A percentile compares a stretch with the other conserved stretches of the same genome.
phyloP scores from a whole-genome alignment of 2,329 filamentous ascomycete species.

The Nemania sp. region DNA sequence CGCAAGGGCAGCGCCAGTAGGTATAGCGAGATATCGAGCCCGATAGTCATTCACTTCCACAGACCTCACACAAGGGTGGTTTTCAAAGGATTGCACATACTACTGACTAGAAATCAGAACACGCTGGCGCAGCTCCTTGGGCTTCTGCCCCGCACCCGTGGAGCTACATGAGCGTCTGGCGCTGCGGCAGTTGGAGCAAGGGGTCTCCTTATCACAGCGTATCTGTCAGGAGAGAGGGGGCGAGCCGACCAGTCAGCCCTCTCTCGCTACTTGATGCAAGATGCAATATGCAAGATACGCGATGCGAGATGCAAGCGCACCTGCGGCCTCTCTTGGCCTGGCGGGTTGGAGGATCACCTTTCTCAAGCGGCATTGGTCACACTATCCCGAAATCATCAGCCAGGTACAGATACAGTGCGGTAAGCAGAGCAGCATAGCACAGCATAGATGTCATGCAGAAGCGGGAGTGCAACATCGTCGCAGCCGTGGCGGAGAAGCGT shows the following conservation, averaged over 20 bases:
- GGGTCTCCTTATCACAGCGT: slow-evolving; percentile 61
- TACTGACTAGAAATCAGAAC: slow-evolving; percentile 66
- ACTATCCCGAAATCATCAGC: slow-evolving; percentile 47
- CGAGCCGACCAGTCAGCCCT: slow-evolving; percentile 1
- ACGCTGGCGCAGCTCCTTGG: slow-evolving; percentile 58
- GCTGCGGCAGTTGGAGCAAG: slow-evolving; percentile 62
- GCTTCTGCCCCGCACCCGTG: slow-evolving; percentile 57
- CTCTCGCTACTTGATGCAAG: not conserved
- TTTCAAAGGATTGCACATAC: slow-evolving; percentile 45
- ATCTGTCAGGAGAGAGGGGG: slow-evolving; percentile 48
- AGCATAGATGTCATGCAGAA: too few species aligned
- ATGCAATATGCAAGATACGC: too few species aligned
- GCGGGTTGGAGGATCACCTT: slow-evolving; percentile 37
- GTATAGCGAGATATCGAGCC: not conserved
- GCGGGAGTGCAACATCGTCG: too few species aligned
- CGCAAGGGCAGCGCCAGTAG: not conserved
- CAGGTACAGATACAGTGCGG: slow-evolving; percentile 6
- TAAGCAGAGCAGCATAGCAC: too few species aligned
- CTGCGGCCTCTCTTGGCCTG: not conserved
- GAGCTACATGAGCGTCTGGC: slow-evolving; percentile 59
- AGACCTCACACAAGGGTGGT: not conserved
- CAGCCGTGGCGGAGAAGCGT: too few species aligned
- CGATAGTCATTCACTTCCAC: too few species aligned
- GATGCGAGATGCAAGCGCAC: slow-evolving; percentile 9
- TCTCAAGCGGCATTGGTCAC: slow-evolving; percentile 46